phyloP scores from a whole-genome alignment of 2,329 filamentous ascomycete species.

The Arachnopeziza araneosa region DNA sequence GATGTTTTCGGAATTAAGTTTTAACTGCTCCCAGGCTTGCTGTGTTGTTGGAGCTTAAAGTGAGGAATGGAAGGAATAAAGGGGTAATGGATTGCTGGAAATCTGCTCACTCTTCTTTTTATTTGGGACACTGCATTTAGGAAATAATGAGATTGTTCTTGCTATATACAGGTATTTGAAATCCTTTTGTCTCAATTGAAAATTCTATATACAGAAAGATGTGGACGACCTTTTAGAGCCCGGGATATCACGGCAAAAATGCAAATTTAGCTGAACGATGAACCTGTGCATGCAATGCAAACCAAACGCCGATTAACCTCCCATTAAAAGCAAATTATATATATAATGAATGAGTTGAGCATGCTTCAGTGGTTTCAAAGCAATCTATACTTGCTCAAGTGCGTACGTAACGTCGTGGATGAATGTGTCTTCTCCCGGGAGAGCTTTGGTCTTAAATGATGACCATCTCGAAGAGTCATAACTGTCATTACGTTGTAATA shows the following conservation, averaged over 20 bases:
- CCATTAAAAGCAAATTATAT: neutral
- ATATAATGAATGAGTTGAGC: neutral
- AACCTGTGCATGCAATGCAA: neutral
- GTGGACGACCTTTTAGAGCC: neutral
- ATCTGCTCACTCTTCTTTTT: neutral
- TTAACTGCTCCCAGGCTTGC: too few species aligned
- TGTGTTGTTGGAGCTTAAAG: too few species aligned
- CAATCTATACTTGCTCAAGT: slow-evolving; percentile 4
- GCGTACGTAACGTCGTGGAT: slow-evolving; percentile 10
- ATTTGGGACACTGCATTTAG: neutral
- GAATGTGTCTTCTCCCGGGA: slow-evolving; percentile 7
- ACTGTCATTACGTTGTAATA: slow-evolving; percentile 1
- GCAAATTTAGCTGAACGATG: neutral
- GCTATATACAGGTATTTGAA: neutral
- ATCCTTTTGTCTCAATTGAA: neutral
- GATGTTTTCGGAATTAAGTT: too few species aligned
- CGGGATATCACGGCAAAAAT: neutral
- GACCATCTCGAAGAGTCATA: neutral
- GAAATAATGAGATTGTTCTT: neutral
- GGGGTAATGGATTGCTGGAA: too few species aligned
- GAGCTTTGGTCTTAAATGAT: slow-evolving; percentile 2
- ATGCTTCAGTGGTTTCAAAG: neutral
- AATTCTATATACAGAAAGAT: neutral
- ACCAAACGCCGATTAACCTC: neutral
- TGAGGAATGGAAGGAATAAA: too few species aligned